Evolutionary conservation across 768 basidiomycete species (phyloP).

Genomic region (Xanthoconium purpureum): DNA sequence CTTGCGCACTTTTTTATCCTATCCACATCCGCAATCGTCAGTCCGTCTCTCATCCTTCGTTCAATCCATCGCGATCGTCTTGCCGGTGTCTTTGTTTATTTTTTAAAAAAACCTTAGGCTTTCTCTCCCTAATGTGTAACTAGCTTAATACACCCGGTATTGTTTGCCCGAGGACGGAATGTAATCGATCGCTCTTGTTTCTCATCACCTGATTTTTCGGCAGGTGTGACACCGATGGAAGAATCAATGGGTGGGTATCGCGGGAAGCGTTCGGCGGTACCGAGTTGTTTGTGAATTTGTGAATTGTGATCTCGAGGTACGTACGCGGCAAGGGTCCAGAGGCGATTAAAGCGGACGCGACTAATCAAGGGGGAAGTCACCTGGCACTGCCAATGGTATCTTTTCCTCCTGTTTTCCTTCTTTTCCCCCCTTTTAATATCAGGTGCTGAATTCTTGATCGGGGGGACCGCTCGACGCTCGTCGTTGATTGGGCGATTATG

Average conservation of each 20-base stretch:
- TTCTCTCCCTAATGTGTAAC: constrained; percentile 26
- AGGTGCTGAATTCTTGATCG: too few species aligned
- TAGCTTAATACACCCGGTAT: constrained; percentile 24
- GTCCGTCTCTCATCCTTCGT: background rate
- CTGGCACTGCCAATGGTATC: too few species aligned
- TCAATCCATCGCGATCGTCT: background rate
- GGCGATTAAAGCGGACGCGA: too few species aligned
- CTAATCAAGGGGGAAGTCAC: too few species aligned
- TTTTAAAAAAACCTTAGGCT: background rate
- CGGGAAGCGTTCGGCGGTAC: background rate
- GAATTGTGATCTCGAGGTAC: background rate
- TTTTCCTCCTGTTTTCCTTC: too few species aligned
- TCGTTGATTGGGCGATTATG: too few species aligned
- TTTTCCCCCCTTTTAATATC: too few species aligned
- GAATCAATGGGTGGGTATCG: too few species aligned
- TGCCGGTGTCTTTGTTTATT: background rate
- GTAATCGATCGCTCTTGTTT: background rate
- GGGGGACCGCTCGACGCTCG: too few species aligned
- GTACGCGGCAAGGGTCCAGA: too few species aligned
- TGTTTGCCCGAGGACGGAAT: background rate
- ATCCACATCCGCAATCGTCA: background rate
- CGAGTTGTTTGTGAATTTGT: background rate
- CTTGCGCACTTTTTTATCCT: background rate
- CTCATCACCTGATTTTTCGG: background rate
- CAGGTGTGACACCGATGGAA: background rate